Evolutionary conservation across 176 grass and related monocot species (phyloP).

Genomic region (Poa annua): DNA sequence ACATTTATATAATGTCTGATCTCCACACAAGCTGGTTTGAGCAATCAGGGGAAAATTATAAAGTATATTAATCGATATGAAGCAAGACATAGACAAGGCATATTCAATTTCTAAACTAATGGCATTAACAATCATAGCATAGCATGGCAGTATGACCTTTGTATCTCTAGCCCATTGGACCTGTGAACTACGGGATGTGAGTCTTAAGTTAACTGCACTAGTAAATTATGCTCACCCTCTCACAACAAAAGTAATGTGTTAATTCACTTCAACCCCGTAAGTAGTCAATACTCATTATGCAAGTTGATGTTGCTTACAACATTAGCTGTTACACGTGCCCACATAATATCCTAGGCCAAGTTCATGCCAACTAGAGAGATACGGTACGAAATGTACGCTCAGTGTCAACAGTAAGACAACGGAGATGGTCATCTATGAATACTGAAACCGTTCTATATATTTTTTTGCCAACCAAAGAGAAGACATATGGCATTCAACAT

Average conservation of each 20-base stretch:
- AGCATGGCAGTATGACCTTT: not conserved
- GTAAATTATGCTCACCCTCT: not conserved
- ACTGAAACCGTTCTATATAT: not conserved
- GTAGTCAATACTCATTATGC: not conserved
- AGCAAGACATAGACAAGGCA: not conserved
- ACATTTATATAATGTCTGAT: not conserved
- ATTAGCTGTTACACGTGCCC: slow-evolving; percentile 16
- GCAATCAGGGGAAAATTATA: not conserved
- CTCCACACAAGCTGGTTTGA: slow-evolving; percentile 24
- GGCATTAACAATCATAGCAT: not conserved
- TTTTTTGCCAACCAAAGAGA: not conserved
- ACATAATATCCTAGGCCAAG: not conserved
- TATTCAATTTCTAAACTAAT: not conserved
- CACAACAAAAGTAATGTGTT: not conserved
- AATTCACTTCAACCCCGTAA: not conserved
- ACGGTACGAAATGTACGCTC: not conserved
- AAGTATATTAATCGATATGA: not conserved
- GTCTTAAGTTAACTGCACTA: slow-evolving; percentile 7
- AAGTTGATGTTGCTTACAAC: slow-evolving; percentile 1
- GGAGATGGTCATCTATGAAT: not conserved
- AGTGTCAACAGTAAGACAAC: slow-evolving; percentile 17
- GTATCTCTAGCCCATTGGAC: not conserved
- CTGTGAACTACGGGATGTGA: not conserved
- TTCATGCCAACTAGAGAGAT: not conserved
- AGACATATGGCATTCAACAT: not conserved